These are phyloP conservation scores for Trichosporon asahii DNA, from an alignment of 1,284 basidiomycete genomes.

Conservation along the genomic window DNA sequence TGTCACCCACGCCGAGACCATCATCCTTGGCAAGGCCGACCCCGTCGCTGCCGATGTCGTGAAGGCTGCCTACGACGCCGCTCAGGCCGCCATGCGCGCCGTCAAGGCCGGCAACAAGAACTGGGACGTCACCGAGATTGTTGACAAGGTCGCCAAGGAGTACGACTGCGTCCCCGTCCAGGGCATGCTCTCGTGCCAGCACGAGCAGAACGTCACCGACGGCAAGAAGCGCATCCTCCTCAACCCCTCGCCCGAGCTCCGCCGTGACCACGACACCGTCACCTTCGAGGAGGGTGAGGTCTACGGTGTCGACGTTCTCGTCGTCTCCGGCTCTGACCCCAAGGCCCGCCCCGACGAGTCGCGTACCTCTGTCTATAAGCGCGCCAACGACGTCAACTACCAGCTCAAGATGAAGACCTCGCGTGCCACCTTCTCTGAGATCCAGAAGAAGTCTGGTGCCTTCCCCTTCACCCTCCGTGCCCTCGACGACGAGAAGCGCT, in stretches of 20 bases:
- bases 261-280: conserved; percentile 74
- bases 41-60: conserved; percentile 85
- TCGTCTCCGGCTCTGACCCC: conserved; percentile 75
- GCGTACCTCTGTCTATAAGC: conserved; percentile 89
- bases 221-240: conserved; percentile 94
- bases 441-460: conserved; percentile 93
- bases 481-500: conserved; percentile 91
- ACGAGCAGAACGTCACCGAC: conserved; percentile 89
- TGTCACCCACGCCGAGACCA: conserved; percentile 73
- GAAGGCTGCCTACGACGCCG: conserved; percentile 88
- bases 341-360: conserved; percentile 82
- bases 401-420: conserved; percentile 98
- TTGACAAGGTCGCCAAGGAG: conserved; percentile 67
- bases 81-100: conserved; percentile 82
- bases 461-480: conserved; percentile 97
- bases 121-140: conserved; percentile 86
- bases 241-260: conserved; percentile 79
- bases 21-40: conserved; percentile 76
- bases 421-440: conserved; percentile 88
- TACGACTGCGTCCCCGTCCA: conserved; percentile 87
- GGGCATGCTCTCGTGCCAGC: conserved; percentile 62
- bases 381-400: conserved; percentile 81
- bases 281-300: conserved; percentile 93
- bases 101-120: conserved; percentile 90
- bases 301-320: conserved; percentile 88